Evolutionary conservation across 495 filamentous ascomycete species (phyloP).

Genomic region (Lasiosphaeria ovina): DNA sequence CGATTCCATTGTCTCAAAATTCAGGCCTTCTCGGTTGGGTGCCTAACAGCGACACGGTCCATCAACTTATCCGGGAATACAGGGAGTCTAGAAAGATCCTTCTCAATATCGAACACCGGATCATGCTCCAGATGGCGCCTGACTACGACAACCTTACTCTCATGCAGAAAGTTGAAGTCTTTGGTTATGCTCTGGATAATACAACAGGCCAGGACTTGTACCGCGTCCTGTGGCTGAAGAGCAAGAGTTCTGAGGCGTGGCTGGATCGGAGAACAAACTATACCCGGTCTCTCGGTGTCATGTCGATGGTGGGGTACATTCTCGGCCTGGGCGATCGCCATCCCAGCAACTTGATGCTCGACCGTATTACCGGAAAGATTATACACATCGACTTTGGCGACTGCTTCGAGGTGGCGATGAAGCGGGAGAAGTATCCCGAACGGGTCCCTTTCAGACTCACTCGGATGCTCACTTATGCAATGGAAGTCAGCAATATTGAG

Average conservation of each 20-base stretch:
- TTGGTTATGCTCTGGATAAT: conserved; percentile 97
- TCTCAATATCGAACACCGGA: conserved; percentile 97
- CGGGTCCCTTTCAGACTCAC: conserved; percentile 96
- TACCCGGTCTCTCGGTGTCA: conserved; percentile 93
- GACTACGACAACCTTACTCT: conserved; percentile 97
- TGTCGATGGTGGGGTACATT: conserved; percentile 99
- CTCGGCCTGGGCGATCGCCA: conserved; percentile 94
- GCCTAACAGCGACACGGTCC: conserved; percentile 95
- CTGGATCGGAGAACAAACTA: conserved; percentile 96
- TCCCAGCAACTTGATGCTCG: conserved; percentile 95
- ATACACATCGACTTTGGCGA: conserved; percentile 99
- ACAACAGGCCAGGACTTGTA: conserved; percentile 98
- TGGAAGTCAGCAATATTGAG: conserved; percentile 99
- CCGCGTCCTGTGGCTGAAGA: conserved; percentile 96
- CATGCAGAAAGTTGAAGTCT: conserved; percentile 99
- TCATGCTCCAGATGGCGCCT: conserved; percentile 99
- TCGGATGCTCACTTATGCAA: conserved; percentile 97
- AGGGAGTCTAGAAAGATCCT: conserved; percentile 94
- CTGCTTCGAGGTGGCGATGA: conserved; percentile 99
- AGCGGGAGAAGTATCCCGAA: conserved; percentile 98
- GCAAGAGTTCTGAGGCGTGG: conserved; percentile 96
- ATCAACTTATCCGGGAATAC: conserved; percentile 95
- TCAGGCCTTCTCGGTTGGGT: conserved; percentile 96
- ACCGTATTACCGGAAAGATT: conserved; percentile 90
- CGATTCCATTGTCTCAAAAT: conserved; percentile 91